Base-by-base conservation (phyloP, 2,329 filamentous ascomycete genomes). In the Trichoderma breve region DNA sequence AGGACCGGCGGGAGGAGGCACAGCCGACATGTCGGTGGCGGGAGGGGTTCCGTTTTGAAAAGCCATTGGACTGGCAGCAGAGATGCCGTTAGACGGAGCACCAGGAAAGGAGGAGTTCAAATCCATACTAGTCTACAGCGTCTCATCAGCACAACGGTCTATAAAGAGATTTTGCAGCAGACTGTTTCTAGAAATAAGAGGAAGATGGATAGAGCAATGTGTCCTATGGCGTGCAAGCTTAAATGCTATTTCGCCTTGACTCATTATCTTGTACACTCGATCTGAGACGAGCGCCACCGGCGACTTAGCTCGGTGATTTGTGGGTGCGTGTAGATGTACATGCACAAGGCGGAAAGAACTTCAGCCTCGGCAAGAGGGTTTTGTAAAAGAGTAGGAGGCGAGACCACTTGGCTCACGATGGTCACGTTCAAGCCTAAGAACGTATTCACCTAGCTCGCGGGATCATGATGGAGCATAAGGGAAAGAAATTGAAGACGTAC, bases 21-120 rank as follows among this genome's bases (percentile, higher is more conserved):
- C 78, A 55, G 77, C 77, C 30, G 78, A 78, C 80, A 82, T 81
- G 64, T 83, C 81, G 67, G 77, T 76, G 47, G 80, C 81, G 66
- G 81, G 81, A 66, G 81, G 81, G 26, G 81, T 83, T 73, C 81
- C 81, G 78, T 83, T 83, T 30, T 78, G 74, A 73, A 79, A 83
- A 70, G 78, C 74, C 80, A 83, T 81, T 72, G 80, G 78, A 76
- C 76, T 77, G 71, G 76, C 72, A 70, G 77, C 75, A 72, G 78
- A 74, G 60, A 77, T 77, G 65, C 78, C 78, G 75, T 81, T 80
- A 75, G 79, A 75, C 36, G 77, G 77, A 51, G 76, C 76, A 64
- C 73, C 75, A 51, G 76, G 73, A 74, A 80, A 81, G 70, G 77
- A 75, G 74, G 78, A 71, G 76, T 80, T 80, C 32, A 80, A 72